These are phyloP conservation scores for Fusarium sp. DNA, from an alignment of 2,329 filamentous ascomycete genomes.

Conservation along the genomic window DNA sequence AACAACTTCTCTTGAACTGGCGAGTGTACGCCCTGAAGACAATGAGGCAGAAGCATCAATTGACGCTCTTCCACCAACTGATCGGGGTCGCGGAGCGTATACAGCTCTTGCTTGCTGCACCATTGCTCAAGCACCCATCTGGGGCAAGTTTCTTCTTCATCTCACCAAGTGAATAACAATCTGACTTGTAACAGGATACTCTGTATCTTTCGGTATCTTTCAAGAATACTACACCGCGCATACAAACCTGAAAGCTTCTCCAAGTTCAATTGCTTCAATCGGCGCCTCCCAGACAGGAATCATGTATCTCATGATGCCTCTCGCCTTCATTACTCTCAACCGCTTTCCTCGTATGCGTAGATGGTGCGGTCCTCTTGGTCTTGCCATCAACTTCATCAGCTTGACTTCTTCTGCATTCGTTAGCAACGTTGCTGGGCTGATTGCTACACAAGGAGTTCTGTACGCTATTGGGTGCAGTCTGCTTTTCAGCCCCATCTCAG, in stretches of 20 bases:
- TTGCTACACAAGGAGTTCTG: constrained; percentile 68
- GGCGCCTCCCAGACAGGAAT: constrained; percentile 52
- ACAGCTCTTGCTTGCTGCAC: constrained; percentile 47
- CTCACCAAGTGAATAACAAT: too few species aligned
- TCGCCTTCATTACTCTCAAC: constrained; percentile 59
- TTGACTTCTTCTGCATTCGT: constrained; percentile 63
- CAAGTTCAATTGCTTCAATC: constrained; percentile 41
- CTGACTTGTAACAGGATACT: constrained; percentile 41
- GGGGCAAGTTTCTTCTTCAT: constrained; percentile 37
- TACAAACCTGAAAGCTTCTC: constrained; percentile 63
- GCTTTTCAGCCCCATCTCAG: constrained; percentile 63
- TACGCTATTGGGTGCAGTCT: constrained; percentile 66
- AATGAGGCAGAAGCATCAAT: constrained; percentile 11
- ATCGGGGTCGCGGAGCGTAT: constrained; percentile 47
- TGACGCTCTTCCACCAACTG: constrained; percentile 44
- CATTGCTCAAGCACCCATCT: constrained; percentile 49
- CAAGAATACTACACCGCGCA: constrained; percentile 72
- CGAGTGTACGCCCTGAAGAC: constrained; percentile 7
- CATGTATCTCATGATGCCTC: constrained; percentile 64
- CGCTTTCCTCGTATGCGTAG: constrained; percentile 53
- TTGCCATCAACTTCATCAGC: constrained; percentile 60
- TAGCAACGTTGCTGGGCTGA: constrained; percentile 60
- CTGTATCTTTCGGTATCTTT: constrained; percentile 70
- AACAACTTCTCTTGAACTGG: constrained; percentile 26
- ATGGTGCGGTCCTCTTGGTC: constrained; percentile 56